Evolutionary conservation across 495 filamentous ascomycete genomes (phyloP).

Genomic region (Lepraria neglecta): DNA sequence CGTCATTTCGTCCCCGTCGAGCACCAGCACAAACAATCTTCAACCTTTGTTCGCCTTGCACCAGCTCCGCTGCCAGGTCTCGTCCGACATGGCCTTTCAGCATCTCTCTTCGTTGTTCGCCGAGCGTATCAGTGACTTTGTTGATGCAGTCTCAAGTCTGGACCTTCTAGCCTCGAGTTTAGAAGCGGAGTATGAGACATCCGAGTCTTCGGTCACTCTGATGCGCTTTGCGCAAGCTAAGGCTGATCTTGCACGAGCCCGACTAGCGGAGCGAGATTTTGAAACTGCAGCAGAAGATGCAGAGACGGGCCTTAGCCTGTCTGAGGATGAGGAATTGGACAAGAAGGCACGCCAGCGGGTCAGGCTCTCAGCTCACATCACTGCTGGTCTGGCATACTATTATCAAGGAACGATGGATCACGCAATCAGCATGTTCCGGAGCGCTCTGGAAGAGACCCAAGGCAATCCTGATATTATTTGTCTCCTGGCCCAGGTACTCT

Average conservation of each 20-base stretch:
- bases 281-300: conserved; percentile 63
- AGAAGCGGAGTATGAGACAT: conserved; percentile 75
- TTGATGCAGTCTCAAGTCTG: conserved; percentile 58
- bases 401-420: conserved; percentile 54
- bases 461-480: conserved; percentile 80
- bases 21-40: conserved; percentile 56
- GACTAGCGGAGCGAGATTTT: conserved; percentile 61
- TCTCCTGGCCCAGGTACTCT: conserved; percentile 81
- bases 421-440: conserved; percentile 72
- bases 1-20: conserved; percentile 52
- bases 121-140: conserved; percentile 66
- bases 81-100: conserved; percentile 58
- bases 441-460: conserved; percentile 71
- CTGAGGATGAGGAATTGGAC: conserved; percentile 49
- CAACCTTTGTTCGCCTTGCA: conserved; percentile 82
- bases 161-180: conserved; percentile 57
- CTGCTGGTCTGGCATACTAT: conserved; percentile 75
- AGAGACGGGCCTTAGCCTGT: conserved; percentile 64
- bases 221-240: conserved; percentile 76
- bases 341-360: conserved; percentile 58
- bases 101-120: conserved; percentile 76
- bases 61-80: conserved; percentile 64
- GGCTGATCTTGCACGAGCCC: conserved; percentile 72
- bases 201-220: conserved; percentile 67
- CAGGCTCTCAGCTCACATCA: conserved; percentile 78